Base-by-base conservation (phyloP, 257 asterid genomes). In the Nicotiana benthamiana region DNA sequence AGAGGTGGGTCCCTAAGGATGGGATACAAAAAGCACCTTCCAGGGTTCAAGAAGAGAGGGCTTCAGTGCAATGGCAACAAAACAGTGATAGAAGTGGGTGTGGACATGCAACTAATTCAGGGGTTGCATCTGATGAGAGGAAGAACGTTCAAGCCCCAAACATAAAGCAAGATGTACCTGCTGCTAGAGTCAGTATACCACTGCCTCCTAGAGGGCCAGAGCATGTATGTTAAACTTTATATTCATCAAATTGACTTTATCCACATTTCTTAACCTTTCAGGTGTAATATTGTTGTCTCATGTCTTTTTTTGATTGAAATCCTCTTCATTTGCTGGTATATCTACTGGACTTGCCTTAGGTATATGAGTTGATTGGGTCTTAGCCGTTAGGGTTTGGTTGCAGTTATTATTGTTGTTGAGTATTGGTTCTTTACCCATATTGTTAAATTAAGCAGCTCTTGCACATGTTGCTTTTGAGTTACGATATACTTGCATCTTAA, bases 1-100 rank as follows among this genome's bases (percentile, higher is more conserved):
- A 96, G 87, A 92, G 99, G 86, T 96, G 99, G 99, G 85, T 86
- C 56, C 74, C 94, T 52, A 96, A 85, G 91, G 97, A 94, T 84
- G 93, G 93, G 77, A 90, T 88, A 75, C 87, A 92, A 82, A 87
- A 67, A 78, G 87, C 95, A 36, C 92, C 97, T 51, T 64, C 87
- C 86, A 85, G 88, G 79, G 87, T 83, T 34, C 84, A 26, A 80
- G 98, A 92, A 86, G 97, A 90, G 82, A 89, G 82, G 79, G 80
- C 87, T 68, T 84, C 97, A 40, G 85, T 82, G 60, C 97, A 88
- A 89, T 79, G 86, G 94, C 97, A 86, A 84, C 86, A 90, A 82
- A 90, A 92, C 74, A 88, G 83, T 86, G 95, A 90, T 56, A 89
- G 89, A 89, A 88, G 83, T 87, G 90, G 89, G 22, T 90, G 83